Conservation (phyloP, 75 land plant genomes). For the Selaginella moellendorffii region DNA sequence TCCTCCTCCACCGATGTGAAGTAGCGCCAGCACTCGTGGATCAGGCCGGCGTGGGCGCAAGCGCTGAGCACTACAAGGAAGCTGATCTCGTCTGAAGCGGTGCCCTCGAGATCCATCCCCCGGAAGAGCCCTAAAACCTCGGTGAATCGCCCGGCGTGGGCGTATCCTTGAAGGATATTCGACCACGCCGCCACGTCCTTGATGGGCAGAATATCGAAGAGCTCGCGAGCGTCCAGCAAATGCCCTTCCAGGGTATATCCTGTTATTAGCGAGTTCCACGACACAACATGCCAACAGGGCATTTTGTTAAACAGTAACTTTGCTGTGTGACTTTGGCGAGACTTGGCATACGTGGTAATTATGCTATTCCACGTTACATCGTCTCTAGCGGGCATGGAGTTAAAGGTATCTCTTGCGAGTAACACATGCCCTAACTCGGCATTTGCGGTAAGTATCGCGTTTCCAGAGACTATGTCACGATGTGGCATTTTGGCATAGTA, state of each 20-base stretch:
- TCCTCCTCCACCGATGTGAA: slow-evolving; percentile 22
- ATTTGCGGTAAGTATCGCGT: too few relatives aligned
- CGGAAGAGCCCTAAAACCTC: slow-evolving; percentile 19
- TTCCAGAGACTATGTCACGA: too few relatives aligned
- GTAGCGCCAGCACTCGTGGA: slow-evolving; percentile 28
- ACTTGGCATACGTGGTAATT: too few relatives aligned
- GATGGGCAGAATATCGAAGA: slow-evolving; percentile 16
- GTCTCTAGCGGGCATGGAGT: too few relatives aligned
- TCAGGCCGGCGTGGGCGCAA: slow-evolving; percentile 36
- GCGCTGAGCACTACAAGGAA: slow-evolving; percentile 20
- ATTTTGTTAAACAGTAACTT: too few relatives aligned
- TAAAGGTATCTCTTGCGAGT: too few relatives aligned
- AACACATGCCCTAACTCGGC: too few relatives aligned
- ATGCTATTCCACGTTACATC: too few relatives aligned
- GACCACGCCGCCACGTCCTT: slow-evolving; percentile 30
- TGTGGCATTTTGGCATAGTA: too few relatives aligned
- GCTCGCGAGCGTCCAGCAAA: slow-evolving; percentile 21
- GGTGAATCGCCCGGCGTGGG: slow-evolving; percentile 15
- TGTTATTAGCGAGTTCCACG: too few relatives aligned
- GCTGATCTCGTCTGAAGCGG: slow-evolving; percentile 21
- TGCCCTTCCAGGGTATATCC: slow-evolving; percentile 14
- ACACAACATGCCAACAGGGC: too few relatives aligned
- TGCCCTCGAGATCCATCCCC: slow-evolving; percentile 11
- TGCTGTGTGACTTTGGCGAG: too few relatives aligned
- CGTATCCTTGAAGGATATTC: slow-evolving; percentile 28